These are phyloP conservation scores for Petrea volubilis DNA, from an alignment of 257 asterid species.

Conservation along the genomic window DNA sequence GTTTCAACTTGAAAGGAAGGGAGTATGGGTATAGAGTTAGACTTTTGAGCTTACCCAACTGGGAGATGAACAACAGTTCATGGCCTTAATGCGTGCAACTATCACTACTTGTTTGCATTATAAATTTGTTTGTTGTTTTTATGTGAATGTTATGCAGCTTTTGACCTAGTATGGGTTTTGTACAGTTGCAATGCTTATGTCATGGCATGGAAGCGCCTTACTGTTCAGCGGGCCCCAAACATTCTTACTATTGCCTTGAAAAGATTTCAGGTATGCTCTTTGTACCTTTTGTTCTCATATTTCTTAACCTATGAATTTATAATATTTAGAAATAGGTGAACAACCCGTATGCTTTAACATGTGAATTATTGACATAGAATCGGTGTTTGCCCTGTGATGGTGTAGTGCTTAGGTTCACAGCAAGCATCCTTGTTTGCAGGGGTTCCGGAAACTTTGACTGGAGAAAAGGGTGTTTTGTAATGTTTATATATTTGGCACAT, in stretches of 20 bases:
- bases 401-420: too few species aligned
- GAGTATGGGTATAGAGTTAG: not conserved
- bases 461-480: not conserved
- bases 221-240: constrained; percentile 81
- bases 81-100: not conserved
- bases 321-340: constrained; percentile 4
- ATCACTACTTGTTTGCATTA: not conserved
- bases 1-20: not conserved
- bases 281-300: constrained; percentile 3
- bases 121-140: not conserved
- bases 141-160: too few species aligned
- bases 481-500: not conserved
- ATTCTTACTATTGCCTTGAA: constrained; percentile 96
- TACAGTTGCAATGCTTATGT: constrained; percentile 97
- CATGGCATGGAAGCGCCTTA: constrained; percentile 94
- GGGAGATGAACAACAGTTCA: not conserved
- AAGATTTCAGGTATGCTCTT: constrained; percentile 83
- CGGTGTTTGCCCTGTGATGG: too few species aligned
- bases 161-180: constrained; percentile 31
- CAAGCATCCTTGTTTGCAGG: not conserved
- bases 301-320: constrained; percentile 10
- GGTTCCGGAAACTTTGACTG: not conserved
- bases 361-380: not conserved
- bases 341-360: not conserved
- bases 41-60: not conserved